Conservation (phyloP, 768 basidiomycete genomes). For the Kwoniella sp. region DNA sequence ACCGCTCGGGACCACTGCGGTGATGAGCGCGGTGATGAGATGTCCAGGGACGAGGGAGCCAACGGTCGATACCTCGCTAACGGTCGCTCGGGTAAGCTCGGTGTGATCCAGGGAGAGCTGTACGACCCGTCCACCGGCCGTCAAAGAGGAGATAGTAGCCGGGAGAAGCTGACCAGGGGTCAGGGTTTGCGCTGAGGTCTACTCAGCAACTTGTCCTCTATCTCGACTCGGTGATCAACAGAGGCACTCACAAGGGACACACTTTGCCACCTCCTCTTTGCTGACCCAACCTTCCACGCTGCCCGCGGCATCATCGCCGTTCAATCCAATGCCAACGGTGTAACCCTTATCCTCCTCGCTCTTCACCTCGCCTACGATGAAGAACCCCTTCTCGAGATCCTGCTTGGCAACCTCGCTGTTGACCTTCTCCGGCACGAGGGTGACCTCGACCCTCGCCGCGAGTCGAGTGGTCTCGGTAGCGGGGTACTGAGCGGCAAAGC, state of each 20-base stretch:
- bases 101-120: conserved; percentile 60
- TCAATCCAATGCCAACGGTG: conserved; percentile 75
- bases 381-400: conserved; percentile 59
- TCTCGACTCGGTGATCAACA: no score
- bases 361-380: conserved; percentile 66
- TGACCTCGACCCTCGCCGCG: conserved; percentile 64
- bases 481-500: conserved; percentile 46
- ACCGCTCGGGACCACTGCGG: conserved; percentile 66
- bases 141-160: conserved; percentile 63
- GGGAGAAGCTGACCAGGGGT: conserved; percentile 66
- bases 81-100: conserved; percentile 50
- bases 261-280: conserved; percentile 64
- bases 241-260: conserved; percentile 24
- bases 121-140: conserved; percentile 74
- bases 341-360: conserved; percentile 94
- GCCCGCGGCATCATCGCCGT: conserved; percentile 36
- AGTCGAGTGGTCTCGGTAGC: conserved; percentile 42
- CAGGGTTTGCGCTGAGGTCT: conserved; percentile 50
- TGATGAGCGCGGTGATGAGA: conserved; percentile 76
- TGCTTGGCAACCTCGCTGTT: conserved; percentile 72
- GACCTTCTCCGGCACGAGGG: conserved; percentile 74
- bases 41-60: conserved; percentile 80
- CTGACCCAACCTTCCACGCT: conserved; percentile 79
- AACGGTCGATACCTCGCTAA: conserved; percentile 72
- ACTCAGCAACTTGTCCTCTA: background rate